Conservation (phyloP, 2,329 filamentous ascomycete species). For the Boeremia exigua region DNA sequence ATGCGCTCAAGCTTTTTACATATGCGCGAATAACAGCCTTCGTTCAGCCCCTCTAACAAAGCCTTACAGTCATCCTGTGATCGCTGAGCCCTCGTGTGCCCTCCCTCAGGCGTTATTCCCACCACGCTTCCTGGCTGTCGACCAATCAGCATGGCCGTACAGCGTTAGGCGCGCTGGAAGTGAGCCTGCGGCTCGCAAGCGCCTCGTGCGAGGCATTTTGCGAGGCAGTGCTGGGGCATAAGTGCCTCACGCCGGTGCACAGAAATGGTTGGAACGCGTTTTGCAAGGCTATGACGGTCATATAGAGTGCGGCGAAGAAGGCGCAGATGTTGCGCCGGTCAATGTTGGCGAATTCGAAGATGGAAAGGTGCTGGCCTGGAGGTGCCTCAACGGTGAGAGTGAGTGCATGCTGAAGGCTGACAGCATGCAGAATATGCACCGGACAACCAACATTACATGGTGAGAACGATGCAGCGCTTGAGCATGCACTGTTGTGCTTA, state of each 20-base stretch:
- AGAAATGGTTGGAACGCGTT: not conserved
- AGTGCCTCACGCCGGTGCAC: not conserved
- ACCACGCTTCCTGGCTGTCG: not conserved
- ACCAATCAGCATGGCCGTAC: not conserved
- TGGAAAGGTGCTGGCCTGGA: too few species aligned
- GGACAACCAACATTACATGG: too few species aligned
- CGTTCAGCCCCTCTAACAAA: constrained; percentile 3
- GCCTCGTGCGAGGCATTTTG: constrained; percentile 8
- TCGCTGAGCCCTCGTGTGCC: not conserved
- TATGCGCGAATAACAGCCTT: not conserved
- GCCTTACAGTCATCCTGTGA: constrained; percentile 5
- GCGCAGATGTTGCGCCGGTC: not conserved
- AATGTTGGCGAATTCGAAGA: too few species aligned
- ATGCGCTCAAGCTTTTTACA: constrained; percentile 1
- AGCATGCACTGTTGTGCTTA: too few species aligned
- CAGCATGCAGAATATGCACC: too few species aligned
- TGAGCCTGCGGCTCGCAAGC: constrained; percentile 10
- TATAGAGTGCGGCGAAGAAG: not conserved
- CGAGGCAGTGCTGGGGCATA: constrained; percentile 10
- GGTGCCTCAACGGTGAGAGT: too few species aligned
- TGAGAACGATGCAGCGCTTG: too few species aligned
- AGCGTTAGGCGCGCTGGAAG: constrained; percentile 3
- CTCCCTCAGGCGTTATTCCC: not conserved
- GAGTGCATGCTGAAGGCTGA: too few species aligned
- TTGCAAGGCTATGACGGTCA: not conserved